phyloP scores from a whole-genome alignment of 768 basidiomycete species.

The Jaapia argillacea region DNA sequence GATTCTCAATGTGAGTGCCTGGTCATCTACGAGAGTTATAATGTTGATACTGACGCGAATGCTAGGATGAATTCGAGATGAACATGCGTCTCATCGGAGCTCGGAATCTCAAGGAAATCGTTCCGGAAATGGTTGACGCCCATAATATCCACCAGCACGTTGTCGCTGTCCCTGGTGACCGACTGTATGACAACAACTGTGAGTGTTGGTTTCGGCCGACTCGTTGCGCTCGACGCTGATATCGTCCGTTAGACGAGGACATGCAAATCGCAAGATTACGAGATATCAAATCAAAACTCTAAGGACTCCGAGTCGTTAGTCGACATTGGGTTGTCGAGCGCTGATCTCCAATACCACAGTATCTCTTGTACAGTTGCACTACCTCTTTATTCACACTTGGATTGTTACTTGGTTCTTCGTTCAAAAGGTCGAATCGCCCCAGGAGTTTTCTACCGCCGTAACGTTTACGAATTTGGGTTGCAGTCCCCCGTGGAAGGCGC shows the following conservation, averaged over 20 bases:
- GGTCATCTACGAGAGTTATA: not conserved
- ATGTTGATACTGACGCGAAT: not conserved
- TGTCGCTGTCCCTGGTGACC: slow-evolving; percentile 59
- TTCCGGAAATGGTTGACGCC: slow-evolving; percentile 86
- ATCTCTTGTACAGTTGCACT: no score
- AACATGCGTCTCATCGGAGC: slow-evolving; percentile 91
- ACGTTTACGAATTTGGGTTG: no score
- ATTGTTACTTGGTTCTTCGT: no score
- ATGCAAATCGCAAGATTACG: not conserved
- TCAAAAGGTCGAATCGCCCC: no score
- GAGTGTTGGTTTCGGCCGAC: slow-evolving; percentile 25
- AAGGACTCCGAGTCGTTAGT: not conserved
- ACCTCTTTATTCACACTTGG: no score
- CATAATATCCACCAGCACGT: slow-evolving; percentile 57
- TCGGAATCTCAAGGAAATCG: slow-evolving; percentile 64
- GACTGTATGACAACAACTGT: slow-evolving; percentile 80
- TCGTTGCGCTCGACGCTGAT: not conserved
- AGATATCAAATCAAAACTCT: not conserved
- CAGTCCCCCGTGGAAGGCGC: no score
- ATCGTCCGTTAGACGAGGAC: not conserved
- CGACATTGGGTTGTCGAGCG: no score
- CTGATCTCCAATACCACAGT: no score
- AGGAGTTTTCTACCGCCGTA: no score
- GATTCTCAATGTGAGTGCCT: slow-evolving; percentile 52
- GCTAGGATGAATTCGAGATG: slow-evolving; percentile 96